Conservation (phyloP, 371 early-diverging fungal genomes). For the Entomophthora muscae region DNA sequence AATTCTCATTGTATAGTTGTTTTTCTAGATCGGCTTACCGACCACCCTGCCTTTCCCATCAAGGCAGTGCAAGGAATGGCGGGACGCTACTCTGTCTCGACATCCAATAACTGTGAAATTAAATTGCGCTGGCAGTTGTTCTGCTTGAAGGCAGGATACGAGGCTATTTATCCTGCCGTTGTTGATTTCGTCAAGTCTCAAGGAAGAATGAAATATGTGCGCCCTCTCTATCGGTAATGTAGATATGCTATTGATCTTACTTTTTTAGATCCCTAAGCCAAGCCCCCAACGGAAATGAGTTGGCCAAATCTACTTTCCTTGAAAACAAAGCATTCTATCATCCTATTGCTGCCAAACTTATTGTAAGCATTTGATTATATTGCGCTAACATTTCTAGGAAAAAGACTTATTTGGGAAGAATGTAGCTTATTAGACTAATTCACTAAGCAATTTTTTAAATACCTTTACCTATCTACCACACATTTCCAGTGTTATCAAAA, state of each 20-base stretch:
- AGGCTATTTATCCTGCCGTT: conserved; percentile 53
- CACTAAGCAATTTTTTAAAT: too few relatives aligned
- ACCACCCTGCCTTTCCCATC: conserved; percentile 43
- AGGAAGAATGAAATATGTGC: conserved; percentile 91
- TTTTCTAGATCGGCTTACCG: conserved; percentile 64
- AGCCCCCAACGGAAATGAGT: conserved; percentile 40
- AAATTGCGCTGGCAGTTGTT: conserved; percentile 73
- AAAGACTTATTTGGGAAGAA: neutral
- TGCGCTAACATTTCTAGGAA: neutral
- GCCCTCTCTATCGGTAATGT: conserved; percentile 47
- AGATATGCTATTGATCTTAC: conserved; percentile 9
- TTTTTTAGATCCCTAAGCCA: conserved; percentile 27
- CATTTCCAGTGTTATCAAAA: too few relatives aligned
- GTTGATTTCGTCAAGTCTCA: conserved; percentile 63
- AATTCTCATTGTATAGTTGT: conserved; percentile 26
- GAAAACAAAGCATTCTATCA: conserved; percentile 74
- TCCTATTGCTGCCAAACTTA: conserved; percentile 72
- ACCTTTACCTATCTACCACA: too few relatives aligned
- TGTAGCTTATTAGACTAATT: too few relatives aligned
- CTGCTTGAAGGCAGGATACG: conserved; percentile 57
- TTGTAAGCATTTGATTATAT: conserved; percentile 23
- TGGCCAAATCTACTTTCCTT: conserved; percentile 68
- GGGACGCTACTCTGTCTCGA: conserved; percentile 43
- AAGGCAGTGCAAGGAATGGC: conserved; percentile 48
- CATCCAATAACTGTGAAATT: conserved; percentile 66